Percentiles rank a stretch among this genome's conserved stretches.
Conservation (phyloP, 2,329 filamentous ascomycete genomes). For the Colletotrichum sansevieriae region DNA sequence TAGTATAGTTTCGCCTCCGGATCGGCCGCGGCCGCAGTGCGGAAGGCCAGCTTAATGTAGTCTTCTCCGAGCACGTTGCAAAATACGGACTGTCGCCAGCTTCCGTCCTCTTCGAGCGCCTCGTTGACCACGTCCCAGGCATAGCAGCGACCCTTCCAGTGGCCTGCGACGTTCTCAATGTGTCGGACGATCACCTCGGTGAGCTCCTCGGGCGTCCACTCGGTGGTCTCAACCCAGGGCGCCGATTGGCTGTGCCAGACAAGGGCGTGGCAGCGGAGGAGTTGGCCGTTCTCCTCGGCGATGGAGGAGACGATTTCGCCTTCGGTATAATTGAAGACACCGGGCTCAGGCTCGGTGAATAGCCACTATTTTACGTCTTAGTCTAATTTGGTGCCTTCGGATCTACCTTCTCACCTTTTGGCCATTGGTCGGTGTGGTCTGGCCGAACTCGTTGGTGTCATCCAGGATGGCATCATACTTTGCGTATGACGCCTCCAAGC, state of each 20-base stretch:
- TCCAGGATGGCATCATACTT: conserved; percentile 67
- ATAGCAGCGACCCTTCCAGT: conserved; percentile 72
- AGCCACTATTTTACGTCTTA: conserved; percentile 59
- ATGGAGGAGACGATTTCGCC: conserved; percentile 64
- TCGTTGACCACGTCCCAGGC: conserved; percentile 78
- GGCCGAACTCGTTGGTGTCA: conserved; percentile 69
- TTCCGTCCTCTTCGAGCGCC: conserved; percentile 69
- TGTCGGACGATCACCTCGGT: conserved; percentile 65
- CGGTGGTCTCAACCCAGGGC: conserved; percentile 45
- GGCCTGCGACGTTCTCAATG: conserved; percentile 68
- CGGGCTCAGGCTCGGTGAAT: conserved; percentile 68
- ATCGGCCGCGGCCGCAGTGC: conserved; percentile 66
- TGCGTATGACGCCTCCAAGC: conserved; percentile 63
- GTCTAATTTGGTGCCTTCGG: neutral
- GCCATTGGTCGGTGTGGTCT: conserved; percentile 71
- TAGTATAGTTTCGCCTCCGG: conserved; percentile 69
- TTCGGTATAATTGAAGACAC: conserved; percentile 71
- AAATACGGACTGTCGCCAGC: conserved; percentile 66
- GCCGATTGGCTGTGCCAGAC: conserved; percentile 63
- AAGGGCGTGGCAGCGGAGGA: conserved; percentile 70
- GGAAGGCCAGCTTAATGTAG: conserved; percentile 71
- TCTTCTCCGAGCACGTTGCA: conserved; percentile 66
- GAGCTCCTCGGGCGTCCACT: conserved; percentile 71
- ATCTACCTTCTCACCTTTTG: conserved; percentile 55
- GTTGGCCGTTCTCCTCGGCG: conserved; percentile 56